Evolutionary conservation across 306 rosid genomes (phyloP), one percentile per base, ranked within the genome.

Genomic region (Castanea mollissima): DNA sequence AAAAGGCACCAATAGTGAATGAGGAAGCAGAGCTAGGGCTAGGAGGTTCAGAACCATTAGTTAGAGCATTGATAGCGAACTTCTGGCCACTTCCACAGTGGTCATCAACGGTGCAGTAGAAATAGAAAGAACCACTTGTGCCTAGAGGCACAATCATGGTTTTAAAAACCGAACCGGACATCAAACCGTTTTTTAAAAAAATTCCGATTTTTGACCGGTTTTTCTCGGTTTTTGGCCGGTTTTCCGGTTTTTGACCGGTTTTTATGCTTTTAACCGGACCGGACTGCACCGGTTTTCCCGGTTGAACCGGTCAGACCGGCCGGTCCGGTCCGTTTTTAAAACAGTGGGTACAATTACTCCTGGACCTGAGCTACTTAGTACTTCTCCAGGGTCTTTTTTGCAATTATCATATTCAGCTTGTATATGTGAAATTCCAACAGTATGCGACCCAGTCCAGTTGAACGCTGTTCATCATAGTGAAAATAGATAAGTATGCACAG

Each of bases 51-150:
- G 58, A 20, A 62, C 54, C 41, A 54, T 15, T 60, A 9, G 73
- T 14, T 31, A 69, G 68, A 31, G 80, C 82, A 1, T 70, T 69
- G 78, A 86, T 52, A 14, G 62, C 51, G 14, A 79, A 19, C 72
- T 76, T 83, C 55, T 76, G 82, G 78, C 89, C 86, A 32, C 5
- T 60, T 54, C 49, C 27, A 21, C 89, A 74, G 55, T 86, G 78
- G n/a, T 71, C 15, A 8, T 52, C 69, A 19, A 77, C n/a, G 72
- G 73, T 41, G 84, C 86, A 83, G 44, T 82, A 18, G 80, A 69
- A 83, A 80, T 52, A 83, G 34, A 1, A 58, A 20, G 79, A 15
- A 1, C 83, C 81, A 9, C 6, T 18, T 46, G 13, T 46, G 3
- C 1, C 15, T 9, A 46, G 52, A 46, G 52, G 12, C 0, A 46